phyloP scores from a whole-genome alignment of 371 early-diverging fungal species.

The Actinomortierella ambigua region DNA sequence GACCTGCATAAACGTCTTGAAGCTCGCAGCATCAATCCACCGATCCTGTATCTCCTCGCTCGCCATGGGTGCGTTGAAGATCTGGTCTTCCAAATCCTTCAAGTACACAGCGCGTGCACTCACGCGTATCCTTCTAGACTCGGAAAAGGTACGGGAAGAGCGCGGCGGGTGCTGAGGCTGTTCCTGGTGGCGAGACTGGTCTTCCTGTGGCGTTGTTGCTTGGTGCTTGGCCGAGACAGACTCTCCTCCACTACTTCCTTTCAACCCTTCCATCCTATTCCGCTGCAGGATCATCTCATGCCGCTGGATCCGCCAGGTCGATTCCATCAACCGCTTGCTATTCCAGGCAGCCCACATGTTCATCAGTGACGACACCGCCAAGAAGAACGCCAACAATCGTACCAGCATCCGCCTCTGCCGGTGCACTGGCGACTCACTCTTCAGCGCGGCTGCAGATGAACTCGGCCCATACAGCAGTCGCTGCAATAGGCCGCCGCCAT shows the following conservation, averaged over 20 bases:
- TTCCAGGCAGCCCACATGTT: constrained; percentile 43
- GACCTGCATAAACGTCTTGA: constrained; percentile 35
- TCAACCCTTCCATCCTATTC: too few species aligned
- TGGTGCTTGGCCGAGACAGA: too few species aligned
- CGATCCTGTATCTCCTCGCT: constrained; percentile 22
- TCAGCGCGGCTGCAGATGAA: constrained; percentile 4
- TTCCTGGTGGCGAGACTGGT: too few species aligned
- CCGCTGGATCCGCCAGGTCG: constrained; percentile 16
- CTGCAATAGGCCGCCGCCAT: not conserved
- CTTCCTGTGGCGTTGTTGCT: too few species aligned
- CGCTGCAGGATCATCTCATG: too few species aligned
- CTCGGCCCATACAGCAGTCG: constrained; percentile 4
- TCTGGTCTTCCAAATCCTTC: constrained; percentile 55
- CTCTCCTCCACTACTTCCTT: too few species aligned
- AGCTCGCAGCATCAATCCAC: constrained; percentile 22
- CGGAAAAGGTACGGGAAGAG: too few species aligned
- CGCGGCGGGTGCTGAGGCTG: too few species aligned
- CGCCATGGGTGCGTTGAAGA: constrained; percentile 23
- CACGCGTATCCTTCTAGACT: too few species aligned
- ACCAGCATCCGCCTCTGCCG: constrained; percentile 12
- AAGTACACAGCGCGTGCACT: constrained; percentile 55
- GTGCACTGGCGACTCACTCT: constrained; percentile 7
- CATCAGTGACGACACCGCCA: constrained; percentile 31
- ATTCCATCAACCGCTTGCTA: constrained; percentile 32
- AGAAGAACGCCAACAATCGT: constrained; percentile 16